These are phyloP conservation scores for Penicillium argentinense DNA, from an alignment of 495 filamentous ascomycete species.

Conservation along the genomic window DNA sequence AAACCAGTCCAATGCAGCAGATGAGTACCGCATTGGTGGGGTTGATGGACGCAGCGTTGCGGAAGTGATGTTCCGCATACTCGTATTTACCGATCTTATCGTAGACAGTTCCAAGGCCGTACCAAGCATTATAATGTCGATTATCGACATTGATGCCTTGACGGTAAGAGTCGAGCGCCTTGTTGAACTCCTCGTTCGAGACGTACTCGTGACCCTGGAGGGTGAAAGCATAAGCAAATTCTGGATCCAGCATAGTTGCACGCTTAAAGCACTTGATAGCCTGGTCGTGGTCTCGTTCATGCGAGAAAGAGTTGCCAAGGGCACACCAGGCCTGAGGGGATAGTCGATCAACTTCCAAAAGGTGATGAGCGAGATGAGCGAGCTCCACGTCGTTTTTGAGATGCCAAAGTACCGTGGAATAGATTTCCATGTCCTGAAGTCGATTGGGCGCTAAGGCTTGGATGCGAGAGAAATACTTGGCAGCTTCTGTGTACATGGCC, in stretches of 20 bases:
- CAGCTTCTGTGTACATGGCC: slow-evolving; percentile 78
- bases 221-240: slow-evolving; percentile 93
- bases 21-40: slow-evolving; percentile 87
- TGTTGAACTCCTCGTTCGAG: slow-evolving; percentile 96
- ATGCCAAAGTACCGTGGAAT: slow-evolving; percentile 96
- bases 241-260: slow-evolving; percentile 83
- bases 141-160: slow-evolving; percentile 78
- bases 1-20: slow-evolving; percentile 83
- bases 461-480: slow-evolving; percentile 77
- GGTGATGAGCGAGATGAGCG: slow-evolving; percentile 85
- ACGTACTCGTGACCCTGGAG: slow-evolving; percentile 95
- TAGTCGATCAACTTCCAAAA: slow-evolving; percentile 79
- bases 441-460: slow-evolving; percentile 73
- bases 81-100: slow-evolving; percentile 94
- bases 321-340: slow-evolving; percentile 96
- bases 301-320: slow-evolving; percentile 90
- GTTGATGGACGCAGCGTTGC: slow-evolving; percentile 80
- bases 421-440: slow-evolving; percentile 93
- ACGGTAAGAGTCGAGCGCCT: slow-evolving; percentile 82
- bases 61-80: slow-evolving; percentile 86
- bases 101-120: slow-evolving; percentile 88
- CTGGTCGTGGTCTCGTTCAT: slow-evolving; percentile 93
- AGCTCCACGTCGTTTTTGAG: slow-evolving; percentile 88
- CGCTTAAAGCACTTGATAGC: slow-evolving; percentile 94
- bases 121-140: slow-evolving; percentile 96